Evolutionary conservation across 192 early-diverging fungal genomes (phyloP), one percentile per base, ranked within the genome.

Genomic region (Umbelopsis sp.): DNA sequence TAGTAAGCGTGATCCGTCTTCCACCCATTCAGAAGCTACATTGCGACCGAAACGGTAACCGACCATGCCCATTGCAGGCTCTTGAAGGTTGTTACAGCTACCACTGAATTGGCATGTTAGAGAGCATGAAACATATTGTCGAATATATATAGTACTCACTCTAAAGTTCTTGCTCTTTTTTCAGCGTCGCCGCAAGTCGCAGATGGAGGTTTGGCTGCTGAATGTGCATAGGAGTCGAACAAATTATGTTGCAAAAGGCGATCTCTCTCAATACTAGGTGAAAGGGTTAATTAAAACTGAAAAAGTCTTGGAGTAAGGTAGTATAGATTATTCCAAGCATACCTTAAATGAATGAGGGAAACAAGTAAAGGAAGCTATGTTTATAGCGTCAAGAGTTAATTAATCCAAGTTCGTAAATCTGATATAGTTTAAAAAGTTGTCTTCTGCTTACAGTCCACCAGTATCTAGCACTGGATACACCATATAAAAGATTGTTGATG

Each of bases 261-360:
- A 15, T 61, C 55, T 61, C 55, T 61, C 33, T 61, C 27, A 4
- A 61, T 22, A 61, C 55, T 61, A 7, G 7, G 35, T 30, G 11
- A 61, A 25, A 61, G 27, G 15, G 16, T 16, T 61, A 61, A 61
- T 35, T 25, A 61, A 35, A 37, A 0, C 1, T 3, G 16, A 5
- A 49, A 49, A 0, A 10, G 18, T 10, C 48, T 49, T 20, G 4
- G 15, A 10, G 16, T 1, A 49, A 49, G 10, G 16, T 16, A 21
- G 48, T 16, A 21, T n/a, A 49, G 48, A 49, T 6, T 6, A 13
- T 49, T 49, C 9, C 18, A 49, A 49, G 18, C 2, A 61, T 61
- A 61, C 55, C 55, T 61, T 61, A 61, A 35, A 61, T 61, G 55
- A 61, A 61, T 61, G 55, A 61, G 55, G 9, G 55, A 25, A 15